Conservation (phyloP, 345 rosid species). For the Eucalyptus curtisii region DNA sequence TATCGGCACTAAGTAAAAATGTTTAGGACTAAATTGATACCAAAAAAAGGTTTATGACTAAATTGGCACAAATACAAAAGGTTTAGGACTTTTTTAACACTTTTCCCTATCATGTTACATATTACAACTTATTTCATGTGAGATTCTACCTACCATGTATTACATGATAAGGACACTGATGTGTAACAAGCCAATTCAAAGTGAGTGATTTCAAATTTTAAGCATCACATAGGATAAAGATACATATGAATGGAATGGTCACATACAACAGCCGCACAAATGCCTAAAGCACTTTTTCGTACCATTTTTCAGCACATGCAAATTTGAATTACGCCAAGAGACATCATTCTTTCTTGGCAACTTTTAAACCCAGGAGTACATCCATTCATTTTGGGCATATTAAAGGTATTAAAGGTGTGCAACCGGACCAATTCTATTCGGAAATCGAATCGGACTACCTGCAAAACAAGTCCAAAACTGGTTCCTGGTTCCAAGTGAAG, state of each 20-base stretch:
- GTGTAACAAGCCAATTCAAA: background rate
- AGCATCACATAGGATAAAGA: background rate
- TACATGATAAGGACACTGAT: background rate
- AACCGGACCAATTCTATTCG: no score
- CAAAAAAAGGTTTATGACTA: no score
- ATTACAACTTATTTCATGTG: background rate
- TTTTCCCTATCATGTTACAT: background rate
- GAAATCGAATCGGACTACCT: fast-evolving
- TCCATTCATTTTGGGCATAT: background rate
- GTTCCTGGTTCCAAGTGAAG: no score
- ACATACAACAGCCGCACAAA: background rate
- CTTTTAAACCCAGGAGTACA: background rate
- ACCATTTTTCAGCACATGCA: background rate
- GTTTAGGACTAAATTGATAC: no score
- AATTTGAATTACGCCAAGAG: background rate
- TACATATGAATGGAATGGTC: background rate
- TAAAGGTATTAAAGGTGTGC: background rate
- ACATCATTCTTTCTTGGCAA: background rate
- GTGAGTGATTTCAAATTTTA: background rate
- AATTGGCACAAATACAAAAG: no score
- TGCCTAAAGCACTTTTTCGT: background rate
- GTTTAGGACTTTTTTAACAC: no score
- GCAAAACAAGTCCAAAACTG: no score
- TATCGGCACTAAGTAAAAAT: no score
- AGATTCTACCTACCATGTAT: background rate